Evolutionary conservation across 345 rosid genomes (phyloP).

Genomic region (Zanthoxylum bungeanum): DNA sequence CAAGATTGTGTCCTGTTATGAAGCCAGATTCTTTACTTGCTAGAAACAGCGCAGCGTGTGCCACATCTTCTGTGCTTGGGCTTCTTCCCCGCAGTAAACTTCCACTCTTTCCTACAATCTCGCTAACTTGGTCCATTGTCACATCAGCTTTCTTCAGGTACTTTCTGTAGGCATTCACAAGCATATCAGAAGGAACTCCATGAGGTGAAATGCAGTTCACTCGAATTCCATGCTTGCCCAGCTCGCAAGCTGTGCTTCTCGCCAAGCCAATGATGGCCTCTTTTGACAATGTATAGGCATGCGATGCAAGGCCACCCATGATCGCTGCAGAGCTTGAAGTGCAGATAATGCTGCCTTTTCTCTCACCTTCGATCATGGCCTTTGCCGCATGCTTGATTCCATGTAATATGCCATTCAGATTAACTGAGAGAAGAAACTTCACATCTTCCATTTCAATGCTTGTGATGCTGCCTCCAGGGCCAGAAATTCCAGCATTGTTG

Average conservation of each 20-base stretch:
- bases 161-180: conserved; percentile 46
- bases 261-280: conserved; percentile 61
- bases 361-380: conserved; percentile 58
- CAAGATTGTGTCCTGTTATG: conserved; percentile 72
- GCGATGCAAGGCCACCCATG: conserved; percentile 81
- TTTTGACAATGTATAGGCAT: conserved; percentile 64
- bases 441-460: conserved; percentile 45
- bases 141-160: conserved; percentile 40
- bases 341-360: conserved; percentile 71
- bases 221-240: conserved; percentile 64
- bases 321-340: conserved; percentile 73
- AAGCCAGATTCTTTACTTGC: conserved; percentile 63
- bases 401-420: conserved; percentile 60
- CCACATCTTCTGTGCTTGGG: conserved; percentile 58
- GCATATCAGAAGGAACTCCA: conserved; percentile 89
- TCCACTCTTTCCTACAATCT: conserved; percentile 51
- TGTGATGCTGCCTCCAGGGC: conserved; percentile 55
- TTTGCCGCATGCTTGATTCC: conserved; percentile 77
- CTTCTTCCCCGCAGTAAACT: conserved; percentile 62
- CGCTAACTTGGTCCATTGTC: conserved; percentile 42
- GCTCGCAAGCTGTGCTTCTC: conserved; percentile 65
- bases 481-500: conserved; percentile 36
- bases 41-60: conserved; percentile 67
- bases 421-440: conserved; percentile 44
- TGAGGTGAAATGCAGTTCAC: conserved; percentile 88